Evolutionary conservation across 2,329 filamentous ascomycete species (phyloP), one percentile per base, ranked within the genome.

Genomic region (Elsinoe arachidis): DNA sequence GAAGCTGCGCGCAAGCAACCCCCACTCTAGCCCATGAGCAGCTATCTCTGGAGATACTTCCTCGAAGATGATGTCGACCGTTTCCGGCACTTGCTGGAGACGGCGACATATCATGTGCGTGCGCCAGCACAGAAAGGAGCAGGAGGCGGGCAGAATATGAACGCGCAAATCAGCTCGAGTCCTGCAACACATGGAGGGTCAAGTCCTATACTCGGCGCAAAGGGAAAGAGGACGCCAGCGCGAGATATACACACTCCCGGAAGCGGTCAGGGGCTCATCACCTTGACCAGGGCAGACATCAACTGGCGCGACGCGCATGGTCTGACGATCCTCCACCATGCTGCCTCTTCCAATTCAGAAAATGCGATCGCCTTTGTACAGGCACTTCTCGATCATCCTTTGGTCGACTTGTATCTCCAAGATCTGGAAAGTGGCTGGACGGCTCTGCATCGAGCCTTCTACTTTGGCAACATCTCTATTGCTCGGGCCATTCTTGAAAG

Each of bases 341-440:
- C 88, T 55, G 88, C 87, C 11, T 90, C 90, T 0, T 93, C 89
- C 2, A 80, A 80, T 6, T 80, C 85, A 30, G 74, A 83, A 5
- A 85, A 80, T 60, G 88, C 90, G 7, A 72, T 85, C 37, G 80
- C 77, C 2, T 96, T 96, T 66, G 89, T 91, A 17, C 78, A 83
- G 61, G 85, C 88, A 10, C 78, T 99, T 35, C 78, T 97, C 47
- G 85, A 90, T 19, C 85, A 95, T 66, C 89, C 90, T 1, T 79
- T 86, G 55, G 81, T 90, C 63, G 93, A 99, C 72, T 76, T 97
- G 7, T 93, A 96, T 66, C 77, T 80, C 2, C 91, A 95, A 69
- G 93, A 99, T 70, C 76, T 78, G 6, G 93, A 99, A 71, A 97
- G 87, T 71, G 92, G 91, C 44, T 99, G 93, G 93, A 99, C 95